phyloP scores from a whole-genome alignment of 306 rosid species.

The Boehmeria nivea region DNA sequence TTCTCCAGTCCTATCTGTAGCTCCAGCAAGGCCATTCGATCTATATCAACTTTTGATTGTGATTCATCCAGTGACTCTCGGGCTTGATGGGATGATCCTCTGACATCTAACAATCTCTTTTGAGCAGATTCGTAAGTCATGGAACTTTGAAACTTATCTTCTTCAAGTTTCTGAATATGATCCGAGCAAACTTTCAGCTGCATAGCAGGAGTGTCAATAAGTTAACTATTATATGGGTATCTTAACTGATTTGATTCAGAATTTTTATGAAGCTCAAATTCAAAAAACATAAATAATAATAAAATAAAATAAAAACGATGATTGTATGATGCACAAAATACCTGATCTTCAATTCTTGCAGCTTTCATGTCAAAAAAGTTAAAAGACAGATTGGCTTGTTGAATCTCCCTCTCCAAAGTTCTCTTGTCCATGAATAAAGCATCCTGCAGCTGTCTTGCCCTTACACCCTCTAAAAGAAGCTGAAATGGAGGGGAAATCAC shows the following conservation, averaged over 20 bases:
- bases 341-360: constrained; percentile 83
- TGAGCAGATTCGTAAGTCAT: constrained; percentile 46
- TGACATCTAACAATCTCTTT: constrained; percentile 57
- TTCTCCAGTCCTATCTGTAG: constrained; percentile 67
- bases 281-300: too few relatives aligned
- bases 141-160: constrained; percentile 53
- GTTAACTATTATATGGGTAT: neutral
- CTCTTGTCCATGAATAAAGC: constrained; percentile 51
- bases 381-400: constrained; percentile 57
- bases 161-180: constrained; percentile 52
- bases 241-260: neutral
- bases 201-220: constrained; percentile 22
- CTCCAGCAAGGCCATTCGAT: constrained; percentile 50
- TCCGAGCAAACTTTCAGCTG: constrained; percentile 75
- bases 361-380: constrained; percentile 64
- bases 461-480: constrained; percentile 89
- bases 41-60: constrained; percentile 50
- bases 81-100: constrained; percentile 56
- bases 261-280: constrained; percentile 11
- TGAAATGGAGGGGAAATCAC: constrained; percentile 23
- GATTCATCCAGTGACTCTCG: constrained; percentile 48
- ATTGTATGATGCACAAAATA: constrained; percentile 18
- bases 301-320: too few relatives aligned
- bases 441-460: constrained; percentile 66
- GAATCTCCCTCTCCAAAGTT: constrained; percentile 58